These are phyloP conservation scores for Gastrodia elata DNA, from an alignment of 106 monocot genomes.

Conservation along the genomic window DNA sequence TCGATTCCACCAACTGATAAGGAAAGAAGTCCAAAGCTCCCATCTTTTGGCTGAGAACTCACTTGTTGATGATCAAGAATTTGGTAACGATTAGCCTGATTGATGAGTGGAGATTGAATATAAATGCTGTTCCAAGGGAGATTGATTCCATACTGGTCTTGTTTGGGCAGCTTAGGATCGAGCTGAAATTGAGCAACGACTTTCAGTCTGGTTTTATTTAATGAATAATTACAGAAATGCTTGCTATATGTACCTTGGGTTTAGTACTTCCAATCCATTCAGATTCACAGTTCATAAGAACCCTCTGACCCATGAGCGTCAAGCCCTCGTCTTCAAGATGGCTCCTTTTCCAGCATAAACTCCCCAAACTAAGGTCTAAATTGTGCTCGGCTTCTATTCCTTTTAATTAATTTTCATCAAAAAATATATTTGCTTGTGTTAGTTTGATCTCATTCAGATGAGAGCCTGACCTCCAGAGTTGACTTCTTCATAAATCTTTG, in stretches of 20 bases:
- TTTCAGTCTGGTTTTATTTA: not conserved
- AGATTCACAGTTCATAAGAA: not conserved
- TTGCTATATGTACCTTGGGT: conserved; percentile 1
- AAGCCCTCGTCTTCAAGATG: not conserved
- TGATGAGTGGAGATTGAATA: not conserved
- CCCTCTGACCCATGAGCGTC: not conserved
- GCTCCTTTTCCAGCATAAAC: conserved; percentile 36
- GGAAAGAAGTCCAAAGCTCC: not conserved
- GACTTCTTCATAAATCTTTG: conserved; percentile 38
- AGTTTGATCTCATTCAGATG: not conserved
- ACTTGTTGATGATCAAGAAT: not conserved
- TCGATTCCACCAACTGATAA: not conserved
- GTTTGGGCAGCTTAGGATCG: not conserved
- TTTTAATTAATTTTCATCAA: not conserved
- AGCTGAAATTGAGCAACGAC: not conserved
- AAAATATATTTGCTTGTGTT: no score
- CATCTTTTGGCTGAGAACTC: not conserved
- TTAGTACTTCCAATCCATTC: not conserved
- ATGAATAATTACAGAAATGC: not conserved
- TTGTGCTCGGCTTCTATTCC: conserved; percentile 29
- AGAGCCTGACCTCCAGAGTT: conserved; percentile 8
- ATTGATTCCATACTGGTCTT: not conserved
- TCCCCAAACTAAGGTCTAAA: conserved; percentile 65
- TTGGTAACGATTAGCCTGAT: not conserved
- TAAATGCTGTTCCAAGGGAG: not conserved